Evolutionary conservation across 306 rosid genomes (phyloP), one percentile per base, ranked within the genome.

Genomic region (Vachellia pachyceras): DNA sequence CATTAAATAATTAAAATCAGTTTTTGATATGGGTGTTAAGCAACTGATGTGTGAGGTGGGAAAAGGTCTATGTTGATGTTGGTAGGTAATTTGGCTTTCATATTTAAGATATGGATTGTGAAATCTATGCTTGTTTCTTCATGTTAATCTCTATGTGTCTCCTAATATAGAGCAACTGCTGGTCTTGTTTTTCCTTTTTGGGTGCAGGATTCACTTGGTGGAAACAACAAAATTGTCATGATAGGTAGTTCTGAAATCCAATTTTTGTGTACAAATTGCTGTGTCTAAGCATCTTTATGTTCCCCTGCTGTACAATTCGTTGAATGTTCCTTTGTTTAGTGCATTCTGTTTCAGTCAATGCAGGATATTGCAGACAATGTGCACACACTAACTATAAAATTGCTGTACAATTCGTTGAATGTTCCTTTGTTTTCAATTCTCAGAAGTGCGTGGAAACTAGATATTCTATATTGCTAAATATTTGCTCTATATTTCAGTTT

Each of bases 191-290:
- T 63, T 63, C 37, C 22, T 40, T 67, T 18, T 18, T 67, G 70
- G 79, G 82, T 85, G 84, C 94, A 92, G 97, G 97, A 92, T 85
- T 92, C 97, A 75, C 95, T 92, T 44, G 97, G 97, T 74, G 97
- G 97, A 85, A 92, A 90, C 88, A 92, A 94, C 90, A 92, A 88
- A 86, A 90, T 95, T 57, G 91, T 92, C 70, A 92, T 92, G 97
- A 90, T 92, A 90, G 97, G 97, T 92, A 90, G 86, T 55, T 46
- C 82, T 46, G 44, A 84, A 77, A 55, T 50, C 64, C 75, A 58
- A 81, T 64, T 84, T 50, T 40, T 75, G 29, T 64, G 35, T 66
- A 39, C 70, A 40, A 58, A 72, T 64, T 44, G n/a, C n/a, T n/a
- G n/a, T 73, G 60, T 42, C 63, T 71, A 64, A 58, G 69, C 67